Conservation (phyloP, 345 rosid species). For the Isatis tinctoria region DNA sequence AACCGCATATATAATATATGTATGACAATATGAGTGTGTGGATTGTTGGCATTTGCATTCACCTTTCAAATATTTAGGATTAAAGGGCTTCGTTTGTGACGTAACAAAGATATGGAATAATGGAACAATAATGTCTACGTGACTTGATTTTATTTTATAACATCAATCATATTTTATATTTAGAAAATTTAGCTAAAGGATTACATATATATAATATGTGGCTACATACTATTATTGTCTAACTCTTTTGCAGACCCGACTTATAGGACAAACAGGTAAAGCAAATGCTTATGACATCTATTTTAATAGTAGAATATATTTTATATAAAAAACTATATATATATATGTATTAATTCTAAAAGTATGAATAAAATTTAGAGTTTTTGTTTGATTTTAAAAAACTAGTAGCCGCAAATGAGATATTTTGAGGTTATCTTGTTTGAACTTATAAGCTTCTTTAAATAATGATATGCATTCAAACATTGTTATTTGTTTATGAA, state of each 20-base stretch:
- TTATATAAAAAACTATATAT: no score
- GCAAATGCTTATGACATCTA: no score
- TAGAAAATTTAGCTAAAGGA: neutral
- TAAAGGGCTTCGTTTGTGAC: conserved; percentile 29
- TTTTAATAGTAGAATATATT: no score
- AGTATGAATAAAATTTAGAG: no score
- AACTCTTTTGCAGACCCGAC: conserved; percentile 12
- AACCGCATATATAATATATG: neutral
- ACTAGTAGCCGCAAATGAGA: no score
- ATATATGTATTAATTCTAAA: no score
- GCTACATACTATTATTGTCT: conserved; percentile 24
- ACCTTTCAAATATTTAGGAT: conserved; percentile 30
- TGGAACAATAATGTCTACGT: conserved; percentile 5
- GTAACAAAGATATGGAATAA: conserved; percentile 8
- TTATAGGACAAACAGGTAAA: no score
- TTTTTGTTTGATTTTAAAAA: no score
- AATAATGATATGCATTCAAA: no score
- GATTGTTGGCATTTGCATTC: conserved; percentile 13
- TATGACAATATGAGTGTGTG: neutral
- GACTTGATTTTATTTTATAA: conserved; percentile 2
- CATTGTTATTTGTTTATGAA: no score
- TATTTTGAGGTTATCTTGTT: no score
- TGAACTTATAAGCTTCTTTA: no score
- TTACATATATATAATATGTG: neutral
- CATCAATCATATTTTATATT: neutral